Base-by-base conservation (phyloP, 2,329 filamentous ascomycete genomes). In the Aspergillus brunneoviolaceus region DNA sequence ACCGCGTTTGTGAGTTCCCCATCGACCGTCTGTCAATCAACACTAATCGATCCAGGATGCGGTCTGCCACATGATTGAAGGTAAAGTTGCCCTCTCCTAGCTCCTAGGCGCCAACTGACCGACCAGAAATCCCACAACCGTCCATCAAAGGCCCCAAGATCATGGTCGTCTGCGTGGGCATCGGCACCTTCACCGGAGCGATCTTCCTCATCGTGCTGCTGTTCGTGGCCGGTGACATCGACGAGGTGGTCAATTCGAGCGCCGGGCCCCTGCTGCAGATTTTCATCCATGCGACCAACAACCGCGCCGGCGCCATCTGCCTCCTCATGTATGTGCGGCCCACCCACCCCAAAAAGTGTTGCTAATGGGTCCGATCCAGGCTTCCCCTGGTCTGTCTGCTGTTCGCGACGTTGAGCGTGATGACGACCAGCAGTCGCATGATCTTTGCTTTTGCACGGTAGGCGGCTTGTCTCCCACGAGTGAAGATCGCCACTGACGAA, bases 121-220 rank as follows among this genome's bases (percentile, higher is more conserved):
- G 2, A 11, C 14, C 49, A 71, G 76, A 78, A 66, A 74, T 78
- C 14, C 74, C 74, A 0, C 72, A 77, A 50, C 70, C 73, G 19
- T 69, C 83, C 1, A 73, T 82, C 4, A 80, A 87, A 65, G 87
- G 86, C 0, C 87, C 87, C 1, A 83, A 82, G 61, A 87, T 89
- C 59, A 88, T 89, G 86, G 79, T 89, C 2, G 81, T 81, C 56
- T 87, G 85, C 60, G 85, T 88, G 23, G 77, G 78, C 2, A 89
- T 89, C 47, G 87, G 87, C 2, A 84, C 84, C 23, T 76, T 82
- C 5, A 88, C 86, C 0, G 87, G 87, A 0, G 86, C 85, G 57
- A 73, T 88, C 57, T 89, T 88, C 67, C 73, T 89, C 12, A 80
- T 82, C 49, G 82, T 85, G 33, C 76, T 89, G 0, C 80, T 90